Base-by-base conservation (phyloP, 176 grass and related monocot genomes). In the Carex pumila region DNA sequence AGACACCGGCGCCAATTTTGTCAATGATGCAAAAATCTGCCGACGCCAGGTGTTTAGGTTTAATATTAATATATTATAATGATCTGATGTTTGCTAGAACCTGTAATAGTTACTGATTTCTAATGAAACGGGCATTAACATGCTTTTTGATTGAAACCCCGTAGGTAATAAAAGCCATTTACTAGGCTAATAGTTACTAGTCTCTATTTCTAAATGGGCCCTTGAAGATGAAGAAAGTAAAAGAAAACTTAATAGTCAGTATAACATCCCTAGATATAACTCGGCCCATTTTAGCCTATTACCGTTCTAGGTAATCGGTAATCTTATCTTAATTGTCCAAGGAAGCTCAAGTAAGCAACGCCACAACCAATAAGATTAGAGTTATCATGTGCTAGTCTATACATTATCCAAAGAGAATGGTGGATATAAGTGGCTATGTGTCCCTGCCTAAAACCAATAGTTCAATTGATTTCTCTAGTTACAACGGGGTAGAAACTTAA, bases 381-480 rank as follows among this genome's bases (percentile, higher is more conserved):
- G 59, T 82, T 66, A 49, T 61, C 58, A 43, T 66, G 14, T 41
- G 22, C n/a, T 66, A 32, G 18, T 65, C 19, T 61, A 18, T 64
- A 29, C 60, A 82, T 82, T 82, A 82, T 82, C 80, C 80, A 67
- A 15, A 82, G 56, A 64, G 80, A 82, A 82, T 1, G 80, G 62
- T 67, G 80, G 80, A 65, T 82, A 65, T 82, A 82, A 66, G n/a
- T 49, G 61, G 80, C 12, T 47, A 82, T 82, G 80, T 82, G 80
- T 82, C 80, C 59, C 34, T 67, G 37, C 56, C 4, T 65, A 67
- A 82, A 29, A 65, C 80, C 80, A 82, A 25, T 64, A 52, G 9
- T 47, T 19, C 68, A 71, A 65, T 39, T 49, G 6, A 81, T 25
- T 49, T 82, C 6, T 49, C 37, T 36, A 81, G 2, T 81, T 81